These are phyloP conservation scores for Pythium brachiatum DNA, from an alignment of 352 stramenopile genomes.

Conservation along the genomic window DNA sequence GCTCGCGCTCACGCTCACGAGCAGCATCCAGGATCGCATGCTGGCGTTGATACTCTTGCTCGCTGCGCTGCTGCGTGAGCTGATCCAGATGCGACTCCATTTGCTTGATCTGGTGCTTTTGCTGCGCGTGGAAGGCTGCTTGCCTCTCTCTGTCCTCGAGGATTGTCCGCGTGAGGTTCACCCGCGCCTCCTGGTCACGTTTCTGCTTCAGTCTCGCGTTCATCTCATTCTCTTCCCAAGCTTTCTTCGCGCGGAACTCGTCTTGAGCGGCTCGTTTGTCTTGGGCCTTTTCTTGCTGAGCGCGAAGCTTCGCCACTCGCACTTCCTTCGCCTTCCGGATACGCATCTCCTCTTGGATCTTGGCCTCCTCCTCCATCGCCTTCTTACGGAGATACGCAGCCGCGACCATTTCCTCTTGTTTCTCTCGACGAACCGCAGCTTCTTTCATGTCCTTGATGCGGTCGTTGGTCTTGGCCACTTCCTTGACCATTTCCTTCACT, in stretches of 20 bases:
- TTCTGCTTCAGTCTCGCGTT: constrained; percentile 50
- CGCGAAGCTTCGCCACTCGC: constrained; percentile 66
- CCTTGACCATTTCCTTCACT: constrained; percentile 38
- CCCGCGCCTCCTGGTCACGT: constrained; percentile 43
- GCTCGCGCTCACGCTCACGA: constrained; percentile 33
- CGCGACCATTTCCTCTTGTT: constrained; percentile 61
- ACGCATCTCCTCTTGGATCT: constrained; percentile 54
- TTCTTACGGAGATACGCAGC: constrained; percentile 74
- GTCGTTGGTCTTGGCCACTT: constrained; percentile 65
- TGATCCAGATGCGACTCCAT: constrained; percentile 44
- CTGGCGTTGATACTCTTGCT: constrained; percentile 43
- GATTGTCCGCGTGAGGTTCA: constrained; percentile 46
- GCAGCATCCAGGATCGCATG: constrained; percentile 30
- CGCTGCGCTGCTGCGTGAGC: constrained; percentile 39
- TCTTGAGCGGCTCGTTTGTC: constrained; percentile 69
- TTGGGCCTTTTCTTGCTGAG: constrained; percentile 79
- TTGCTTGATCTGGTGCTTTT: constrained; percentile 34
- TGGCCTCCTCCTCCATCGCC: constrained; percentile 61
- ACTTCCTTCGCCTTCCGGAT: constrained; percentile 74
- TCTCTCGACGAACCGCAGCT: constrained; percentile 39
- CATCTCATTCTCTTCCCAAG: constrained; percentile 65
- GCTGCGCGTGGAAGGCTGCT: constrained; percentile 45
- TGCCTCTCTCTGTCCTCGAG: constrained; percentile 54
- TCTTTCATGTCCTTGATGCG: constrained; percentile 69
- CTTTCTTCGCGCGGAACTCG: constrained; percentile 72